phyloP scores from a whole-genome alignment of 2,329 filamentous ascomycete genomes.

The Alternaria tenuissima region DNA sequence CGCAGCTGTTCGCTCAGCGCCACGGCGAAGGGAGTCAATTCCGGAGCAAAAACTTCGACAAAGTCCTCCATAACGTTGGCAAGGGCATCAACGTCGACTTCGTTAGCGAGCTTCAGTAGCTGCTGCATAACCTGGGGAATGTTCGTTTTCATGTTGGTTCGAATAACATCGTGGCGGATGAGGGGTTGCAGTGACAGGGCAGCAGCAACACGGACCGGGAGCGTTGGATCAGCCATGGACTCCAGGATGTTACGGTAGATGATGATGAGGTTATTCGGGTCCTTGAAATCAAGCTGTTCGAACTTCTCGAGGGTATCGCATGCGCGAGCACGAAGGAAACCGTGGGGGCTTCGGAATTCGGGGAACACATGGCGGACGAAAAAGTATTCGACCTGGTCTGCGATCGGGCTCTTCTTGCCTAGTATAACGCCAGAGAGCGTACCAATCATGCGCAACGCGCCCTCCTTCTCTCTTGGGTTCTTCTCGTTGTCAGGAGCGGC shows the following conservation, averaged over 20 bases:
- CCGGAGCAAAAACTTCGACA: slow-evolving; percentile 96
- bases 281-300: slow-evolving; percentile 95
- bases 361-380: slow-evolving; percentile 98
- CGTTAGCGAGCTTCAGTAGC: slow-evolving; percentile 93
- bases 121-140: slow-evolving; percentile 99
- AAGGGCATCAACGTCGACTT: slow-evolving; percentile 95
- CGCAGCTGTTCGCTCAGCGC: slow-evolving; percentile 94
- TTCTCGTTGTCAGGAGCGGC: slow-evolving; percentile 84
- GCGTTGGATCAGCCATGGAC: slow-evolving; percentile 92
- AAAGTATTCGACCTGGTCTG: slow-evolving; percentile 97
- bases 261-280: slow-evolving; percentile 91
- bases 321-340: slow-evolving; percentile 90
- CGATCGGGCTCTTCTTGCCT: slow-evolving; percentile 97
- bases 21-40: slow-evolving; percentile 95
- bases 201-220: slow-evolving; percentile 93
- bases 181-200: slow-evolving; percentile 93
- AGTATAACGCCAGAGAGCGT: slow-evolving; percentile 93
- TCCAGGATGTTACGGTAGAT: slow-evolving; percentile 98
- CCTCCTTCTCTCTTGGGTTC: slow-evolving; percentile 94
- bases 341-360: slow-evolving; percentile 91
- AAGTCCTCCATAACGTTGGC: slow-evolving; percentile 99
- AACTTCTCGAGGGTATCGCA: slow-evolving; percentile 99
- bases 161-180: slow-evolving; percentile 93
- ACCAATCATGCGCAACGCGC: slow-evolving; percentile 95
- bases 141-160: slow-evolving; percentile 94